Base-by-base conservation (phyloP, 257 asterid genomes). In the Solanum piurae region DNA sequence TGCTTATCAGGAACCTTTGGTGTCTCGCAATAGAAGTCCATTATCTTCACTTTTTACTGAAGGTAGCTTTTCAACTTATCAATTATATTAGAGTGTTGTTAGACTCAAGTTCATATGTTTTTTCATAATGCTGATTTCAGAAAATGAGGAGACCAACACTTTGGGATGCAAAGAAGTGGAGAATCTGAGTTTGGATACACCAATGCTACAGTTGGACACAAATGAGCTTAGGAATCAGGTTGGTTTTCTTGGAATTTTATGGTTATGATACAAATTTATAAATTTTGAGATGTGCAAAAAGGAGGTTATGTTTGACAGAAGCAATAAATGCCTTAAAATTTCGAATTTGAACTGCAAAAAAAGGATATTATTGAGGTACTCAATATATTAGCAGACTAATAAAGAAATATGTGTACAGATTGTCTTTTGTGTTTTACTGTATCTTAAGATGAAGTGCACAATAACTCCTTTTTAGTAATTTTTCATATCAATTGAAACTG, bases 221-320 rank as follows among this genome's bases (percentile, higher is more conserved):
- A 82, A 86, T 83, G 98, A 91, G 90, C 95, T 92, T 85, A 90
- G 92, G 88, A 91, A 94, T 12, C 95, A 96, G 98, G 99, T 82
- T 82, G 69, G 44, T 49, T 29, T 52, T 82, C 27, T 29, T 29
- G 68, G 18, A 29, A 25, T 16, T 9, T 0, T 42, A 46, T 46
- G 66, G 68, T 29, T 29, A 3, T 79, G 66, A 46, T 80, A 18
- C 49, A 36, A 20, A 13, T 27, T 77, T 79, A 25, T 42, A 13
- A 42, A 77, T 84, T 49, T 60, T 37, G 58, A 58, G 58, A 34
- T 27, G 21, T 40, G 34, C 13, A 71, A 33, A 27, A 29, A 3
- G 38, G 55, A 46, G 66, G 66, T 37, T 49, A 1, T 38, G 44
- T 85, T 62, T 12, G 25, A n/a, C 9, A 18, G 42, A 49, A 33